A percentile compares a stretch with the other conserved stretches of the same genome.
Evolutionary conservation across 139 green algal species (phyloP).

Genomic region (Coelastrella sp.): DNA sequence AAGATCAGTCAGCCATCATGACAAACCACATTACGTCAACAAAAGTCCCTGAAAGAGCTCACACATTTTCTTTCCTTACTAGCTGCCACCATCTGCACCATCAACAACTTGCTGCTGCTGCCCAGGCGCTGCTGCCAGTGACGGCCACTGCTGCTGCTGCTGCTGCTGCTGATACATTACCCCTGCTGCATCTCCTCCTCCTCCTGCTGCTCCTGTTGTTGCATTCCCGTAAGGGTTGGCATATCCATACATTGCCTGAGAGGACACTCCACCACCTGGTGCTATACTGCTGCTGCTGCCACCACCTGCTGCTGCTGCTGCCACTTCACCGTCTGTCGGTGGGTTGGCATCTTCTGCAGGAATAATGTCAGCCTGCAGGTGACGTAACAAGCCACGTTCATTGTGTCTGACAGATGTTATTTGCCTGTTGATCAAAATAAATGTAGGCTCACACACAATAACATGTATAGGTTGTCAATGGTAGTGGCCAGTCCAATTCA

Average conservation of each 20-base stretch:
- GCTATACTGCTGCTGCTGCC: background rate
- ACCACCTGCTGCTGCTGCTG: constrained; percentile 25
- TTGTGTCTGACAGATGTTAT: too few species aligned
- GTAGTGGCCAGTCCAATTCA: too few species aligned
- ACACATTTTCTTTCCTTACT: too few species aligned
- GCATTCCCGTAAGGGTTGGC: background rate
- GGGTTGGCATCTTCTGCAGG: background rate
- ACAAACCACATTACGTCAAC: too few species aligned
- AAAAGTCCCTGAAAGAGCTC: too few species aligned
- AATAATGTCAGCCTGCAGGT: constrained; percentile 4
- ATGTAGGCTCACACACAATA: too few species aligned
- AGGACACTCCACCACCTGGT: background rate
- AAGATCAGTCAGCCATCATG: too few species aligned
- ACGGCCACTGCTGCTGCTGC: background rate
- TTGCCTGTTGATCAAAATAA: too few species aligned
- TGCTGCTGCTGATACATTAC: background rate
- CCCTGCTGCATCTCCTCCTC: too few species aligned
- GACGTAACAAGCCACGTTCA: background rate
- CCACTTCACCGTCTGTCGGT: background rate
- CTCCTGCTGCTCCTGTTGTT: background rate
- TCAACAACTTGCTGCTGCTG: constrained; percentile 6
- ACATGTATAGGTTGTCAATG: too few species aligned
- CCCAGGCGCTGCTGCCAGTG: background rate
- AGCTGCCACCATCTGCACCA: background rate
- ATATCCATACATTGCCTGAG: background rate